Percentiles rank a stretch among this genome's conserved stretches.
phyloP scores from a whole-genome alignment of 441 rosid species.

The Populus hybrid region DNA sequence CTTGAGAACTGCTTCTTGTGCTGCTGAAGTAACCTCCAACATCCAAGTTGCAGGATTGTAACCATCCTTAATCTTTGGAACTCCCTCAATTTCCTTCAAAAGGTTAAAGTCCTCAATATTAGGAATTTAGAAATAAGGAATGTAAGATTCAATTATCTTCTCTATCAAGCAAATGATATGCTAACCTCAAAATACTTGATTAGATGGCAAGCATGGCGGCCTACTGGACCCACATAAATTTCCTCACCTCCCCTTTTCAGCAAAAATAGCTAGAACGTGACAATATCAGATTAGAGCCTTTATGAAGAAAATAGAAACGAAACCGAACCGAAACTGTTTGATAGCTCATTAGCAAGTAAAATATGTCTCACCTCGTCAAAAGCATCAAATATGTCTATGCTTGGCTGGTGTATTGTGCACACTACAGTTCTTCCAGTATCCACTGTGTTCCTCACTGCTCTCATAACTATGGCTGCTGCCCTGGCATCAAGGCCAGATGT shows the following conservation, averaged over 20 bases:
- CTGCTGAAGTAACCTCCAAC: slow-evolving; percentile 55
- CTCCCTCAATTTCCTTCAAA: slow-evolving; percentile 46
- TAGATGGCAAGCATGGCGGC: slow-evolving; percentile 51
- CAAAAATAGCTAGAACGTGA: slow-evolving; percentile 42
- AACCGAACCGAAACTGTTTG: not conserved
- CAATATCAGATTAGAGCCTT: slow-evolving; percentile 21
- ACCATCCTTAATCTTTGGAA: slow-evolving; percentile 51
- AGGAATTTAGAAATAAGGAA: not conserved
- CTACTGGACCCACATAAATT: slow-evolving; percentile 63
- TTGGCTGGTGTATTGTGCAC: slow-evolving; percentile 79
- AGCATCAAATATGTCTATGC: slow-evolving; percentile 69
- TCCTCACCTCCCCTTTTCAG: slow-evolving; percentile 67
- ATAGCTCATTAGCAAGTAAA: not conserved
- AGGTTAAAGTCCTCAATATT: not conserved
- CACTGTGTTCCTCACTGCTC: slow-evolving; percentile 67
- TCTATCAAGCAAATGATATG: not conserved
- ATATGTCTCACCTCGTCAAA: slow-evolving; percentile 54
- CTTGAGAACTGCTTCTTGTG: slow-evolving; percentile 45
- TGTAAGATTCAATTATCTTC: not conserved
- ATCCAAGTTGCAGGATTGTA: slow-evolving; percentile 76
- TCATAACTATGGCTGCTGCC: slow-evolving; percentile 72
- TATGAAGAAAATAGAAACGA: slow-evolving; percentile 1
- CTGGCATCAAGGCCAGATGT: slow-evolving; percentile 77
- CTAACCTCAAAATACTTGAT: slow-evolving; percentile 64
- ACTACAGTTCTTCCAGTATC: slow-evolving; percentile 71